Evolutionary conservation across 306 rosid genomes (phyloP), one percentile per base, ranked within the genome.

Genomic region (Cercis canadensis): DNA sequence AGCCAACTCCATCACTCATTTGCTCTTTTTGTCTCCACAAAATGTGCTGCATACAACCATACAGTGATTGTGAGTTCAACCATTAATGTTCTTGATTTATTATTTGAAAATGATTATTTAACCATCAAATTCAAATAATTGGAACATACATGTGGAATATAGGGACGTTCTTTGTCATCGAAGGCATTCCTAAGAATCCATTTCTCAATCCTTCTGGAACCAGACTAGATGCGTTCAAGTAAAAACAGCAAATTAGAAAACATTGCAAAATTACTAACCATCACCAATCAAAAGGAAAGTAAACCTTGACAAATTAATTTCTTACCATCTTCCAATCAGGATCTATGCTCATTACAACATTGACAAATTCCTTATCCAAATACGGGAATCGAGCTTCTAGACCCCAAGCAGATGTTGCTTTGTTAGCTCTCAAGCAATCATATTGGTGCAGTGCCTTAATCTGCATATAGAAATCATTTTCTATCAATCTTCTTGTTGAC

Each of bases 1-100:
- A 95, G 44, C 99, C 99, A 21, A 95, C 99, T 8, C 99, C 97
- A 69, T 95, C 97, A 64, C 97, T 95, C 80, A 91, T 91, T 72
- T 95, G 99, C 63, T 95, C 99, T 50, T 95, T 95, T 79, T 91
- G 99, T 70, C 99, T 86, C 57, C 89, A 95, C 44, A 95, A 77
- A 70, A 95, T 92, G 75, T 87, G 92, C 97, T 95, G 92, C 87
- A 73, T 18, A 53, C 66, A 14, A 78, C n/a, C 2, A 24, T n/a
- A n/a, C n/a, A 82, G 72, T 13, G 14, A 47, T 51, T 54, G n/a
- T n/a, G n/a, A n/a, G n/a, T n/a, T n/a, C n/a, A n/a, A n/a, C n/a
- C n/a, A n/a, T n/a, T n/a, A n/a, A n/a, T n/a, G n/a, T n/a, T n/a
- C n/a, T n/a, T n/a, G n/a, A n/a, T n/a, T n/a, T n/a, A n/a, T n/a